Evolutionary conservation across 305 asterid species (phyloP).

Genomic region (Euphrasia arctica): DNA sequence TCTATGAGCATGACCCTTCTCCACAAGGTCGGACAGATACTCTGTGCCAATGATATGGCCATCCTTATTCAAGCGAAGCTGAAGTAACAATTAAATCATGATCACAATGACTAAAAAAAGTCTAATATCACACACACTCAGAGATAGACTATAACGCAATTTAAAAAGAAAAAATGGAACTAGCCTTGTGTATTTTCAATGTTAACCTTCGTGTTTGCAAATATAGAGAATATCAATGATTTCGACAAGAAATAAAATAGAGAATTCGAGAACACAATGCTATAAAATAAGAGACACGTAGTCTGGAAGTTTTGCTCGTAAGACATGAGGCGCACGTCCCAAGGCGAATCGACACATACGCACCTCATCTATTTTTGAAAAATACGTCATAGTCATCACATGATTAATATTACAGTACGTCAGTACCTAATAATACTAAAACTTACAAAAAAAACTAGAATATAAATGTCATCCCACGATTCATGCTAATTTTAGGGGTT

Average conservation of each 20-base stretch:
- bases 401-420: no score
- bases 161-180: not conserved
- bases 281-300: no score
- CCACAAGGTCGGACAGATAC: conserved; percentile 90
- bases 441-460: no score
- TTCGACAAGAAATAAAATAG: conserved; percentile 6
- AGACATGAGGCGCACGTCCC: no score
- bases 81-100: conserved; percentile 35
- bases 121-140: not conserved
- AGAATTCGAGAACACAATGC: no score
- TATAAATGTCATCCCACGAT: no score
- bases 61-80: conserved; percentile 82
- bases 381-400: no score
- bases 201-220: not conserved
- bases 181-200: conserved; percentile 5
- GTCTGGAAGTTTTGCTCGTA: no score
- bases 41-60: conserved; percentile 89
- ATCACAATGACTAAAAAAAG: conserved; percentile 25
- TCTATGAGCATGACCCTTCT: conserved; percentile 76
- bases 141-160: not conserved
- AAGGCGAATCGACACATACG: no score
- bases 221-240: not conserved
- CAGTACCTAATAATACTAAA: no score
- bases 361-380: no score
- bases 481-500: no score